Evolutionary conservation across 371 early-diverging fungal genomes (phyloP).

Genomic region (Rhizopus sp.): DNA sequence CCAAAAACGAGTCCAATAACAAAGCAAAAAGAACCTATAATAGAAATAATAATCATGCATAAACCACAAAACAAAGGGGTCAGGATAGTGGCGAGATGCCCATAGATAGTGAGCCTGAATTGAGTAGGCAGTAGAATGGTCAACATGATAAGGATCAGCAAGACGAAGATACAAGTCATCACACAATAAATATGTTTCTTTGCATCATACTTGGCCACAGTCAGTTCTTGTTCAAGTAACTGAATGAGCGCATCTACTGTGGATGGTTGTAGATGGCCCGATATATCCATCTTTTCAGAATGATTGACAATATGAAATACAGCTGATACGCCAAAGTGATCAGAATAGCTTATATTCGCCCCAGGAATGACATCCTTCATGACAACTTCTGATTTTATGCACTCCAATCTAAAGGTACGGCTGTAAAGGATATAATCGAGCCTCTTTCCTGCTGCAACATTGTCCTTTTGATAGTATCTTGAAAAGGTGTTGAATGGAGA

Average conservation of each 20-base stretch:
- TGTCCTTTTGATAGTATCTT: constrained; percentile 13
- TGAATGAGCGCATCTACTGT: constrained; percentile 5
- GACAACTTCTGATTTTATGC: constrained; percentile 35
- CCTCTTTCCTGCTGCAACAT: constrained; percentile 32
- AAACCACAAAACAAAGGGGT: constrained; percentile 13
- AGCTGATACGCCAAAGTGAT: constrained; percentile 53
- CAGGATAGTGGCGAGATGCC: constrained; percentile 7
- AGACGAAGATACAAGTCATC: background rate
- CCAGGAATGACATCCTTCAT: constrained; percentile 35
- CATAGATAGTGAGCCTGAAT: background rate
- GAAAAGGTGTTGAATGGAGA: constrained; percentile 54
- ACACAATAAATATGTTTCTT: background rate
- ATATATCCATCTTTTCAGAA: background rate
- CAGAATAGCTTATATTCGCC: constrained; percentile 39
- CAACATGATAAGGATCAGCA: constrained; percentile 3
- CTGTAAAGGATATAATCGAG: constrained; percentile 56
- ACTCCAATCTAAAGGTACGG: constrained; percentile 29
- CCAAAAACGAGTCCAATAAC: constrained; percentile 36
- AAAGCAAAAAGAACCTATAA: constrained; percentile 12
- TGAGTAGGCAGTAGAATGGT: constrained; percentile 12
- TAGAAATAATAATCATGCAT: constrained; percentile 6
- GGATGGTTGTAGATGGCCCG: background rate
- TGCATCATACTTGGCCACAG: constrained; percentile 3
- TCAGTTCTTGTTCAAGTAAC: constrained; percentile 1
- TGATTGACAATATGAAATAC: constrained; percentile 5